phyloP scores from a whole-genome alignment of 805 yeast species.

The Sungouiella blattae region DNA sequence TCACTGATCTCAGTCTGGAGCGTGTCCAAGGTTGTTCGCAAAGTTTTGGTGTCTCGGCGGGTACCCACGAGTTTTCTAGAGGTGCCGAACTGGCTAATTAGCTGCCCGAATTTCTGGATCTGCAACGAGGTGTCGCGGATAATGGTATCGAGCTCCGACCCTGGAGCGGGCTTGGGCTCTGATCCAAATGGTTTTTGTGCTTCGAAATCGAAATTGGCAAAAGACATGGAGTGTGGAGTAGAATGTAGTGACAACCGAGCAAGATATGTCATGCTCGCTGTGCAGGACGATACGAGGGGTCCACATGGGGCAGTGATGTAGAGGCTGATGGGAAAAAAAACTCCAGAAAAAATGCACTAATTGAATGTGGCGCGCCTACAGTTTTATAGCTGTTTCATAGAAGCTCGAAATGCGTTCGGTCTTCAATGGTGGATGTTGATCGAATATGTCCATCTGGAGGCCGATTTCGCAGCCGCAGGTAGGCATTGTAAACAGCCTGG shows the following conservation, averaged over 20 bases:
- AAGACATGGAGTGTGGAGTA: conserved; percentile 39
- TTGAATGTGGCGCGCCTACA: no score
- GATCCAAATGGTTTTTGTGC: conserved; percentile 33
- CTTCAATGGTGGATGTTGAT: no score
- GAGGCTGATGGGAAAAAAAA: no score
- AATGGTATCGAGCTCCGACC: conserved; percentile 30
- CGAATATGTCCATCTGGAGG: no score
- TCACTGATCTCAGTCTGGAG: conserved; percentile 28
- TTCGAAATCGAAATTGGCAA: conserved; percentile 51
- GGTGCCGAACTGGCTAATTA: conserved; percentile 49
- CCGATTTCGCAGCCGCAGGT: no score
- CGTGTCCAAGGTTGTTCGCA: conserved; percentile 35
- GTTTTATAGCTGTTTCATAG: no score
- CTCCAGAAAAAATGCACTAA: no score
- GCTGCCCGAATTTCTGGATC: conserved; percentile 44
- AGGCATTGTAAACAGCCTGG: no score
- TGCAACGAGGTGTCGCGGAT: conserved; percentile 36
- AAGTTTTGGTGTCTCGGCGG: conserved; percentile 39
- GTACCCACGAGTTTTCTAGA: conserved; percentile 52
- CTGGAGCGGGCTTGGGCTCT: not conserved
- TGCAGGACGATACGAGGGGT: not conserved
- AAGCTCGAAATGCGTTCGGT: no score
- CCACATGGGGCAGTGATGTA: no score
- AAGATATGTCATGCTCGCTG: no score
- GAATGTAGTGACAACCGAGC: not conserved